Evolutionary conservation across 129 eudicot genomes (phyloP).

Genomic region (Centaurea solstitialis): DNA sequence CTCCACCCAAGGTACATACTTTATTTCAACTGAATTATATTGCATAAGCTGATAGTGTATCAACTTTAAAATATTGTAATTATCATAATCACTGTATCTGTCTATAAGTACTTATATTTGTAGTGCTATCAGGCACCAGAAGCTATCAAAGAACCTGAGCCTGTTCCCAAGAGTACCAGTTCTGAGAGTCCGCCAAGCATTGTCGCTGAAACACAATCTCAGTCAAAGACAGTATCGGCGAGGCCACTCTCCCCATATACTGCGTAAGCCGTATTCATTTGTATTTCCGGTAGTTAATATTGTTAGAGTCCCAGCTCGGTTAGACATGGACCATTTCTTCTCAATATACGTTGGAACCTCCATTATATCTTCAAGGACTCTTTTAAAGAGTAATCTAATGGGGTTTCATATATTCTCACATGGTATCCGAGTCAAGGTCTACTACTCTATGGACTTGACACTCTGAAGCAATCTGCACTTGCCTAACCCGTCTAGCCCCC

Average conservation of each 20-base stretch:
- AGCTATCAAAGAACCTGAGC: constrained; percentile 36
- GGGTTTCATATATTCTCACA: not conserved
- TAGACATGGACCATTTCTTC: not conserved
- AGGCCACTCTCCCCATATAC: constrained; percentile 71
- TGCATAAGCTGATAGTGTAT: not conserved
- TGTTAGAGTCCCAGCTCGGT: not conserved
- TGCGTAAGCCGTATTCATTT: constrained; percentile 48
- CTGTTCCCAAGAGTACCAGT: constrained; percentile 33
- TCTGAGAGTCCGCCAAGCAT: constrained; percentile 36
- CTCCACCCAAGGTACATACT: constrained; percentile 54
- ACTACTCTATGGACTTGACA: not conserved
- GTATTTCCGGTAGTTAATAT: not conserved
- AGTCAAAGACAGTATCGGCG: constrained; percentile 36
- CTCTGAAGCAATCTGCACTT: too few relatives aligned
- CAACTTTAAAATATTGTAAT: not conserved
- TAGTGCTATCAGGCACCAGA: constrained; percentile 52
- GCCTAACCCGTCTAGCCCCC: too few relatives aligned
- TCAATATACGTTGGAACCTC: not conserved
- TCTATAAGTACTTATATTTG: constrained; percentile 18
- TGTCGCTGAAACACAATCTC: constrained; percentile 41
- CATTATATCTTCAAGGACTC: not conserved
- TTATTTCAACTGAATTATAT: not conserved
- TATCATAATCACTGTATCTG: not conserved
- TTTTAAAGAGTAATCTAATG: not conserved
- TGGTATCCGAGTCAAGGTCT: too few relatives aligned